Conservation (phyloP, 2,329 filamentous ascomycete genomes). For the Chlorencoelia australis region DNA sequence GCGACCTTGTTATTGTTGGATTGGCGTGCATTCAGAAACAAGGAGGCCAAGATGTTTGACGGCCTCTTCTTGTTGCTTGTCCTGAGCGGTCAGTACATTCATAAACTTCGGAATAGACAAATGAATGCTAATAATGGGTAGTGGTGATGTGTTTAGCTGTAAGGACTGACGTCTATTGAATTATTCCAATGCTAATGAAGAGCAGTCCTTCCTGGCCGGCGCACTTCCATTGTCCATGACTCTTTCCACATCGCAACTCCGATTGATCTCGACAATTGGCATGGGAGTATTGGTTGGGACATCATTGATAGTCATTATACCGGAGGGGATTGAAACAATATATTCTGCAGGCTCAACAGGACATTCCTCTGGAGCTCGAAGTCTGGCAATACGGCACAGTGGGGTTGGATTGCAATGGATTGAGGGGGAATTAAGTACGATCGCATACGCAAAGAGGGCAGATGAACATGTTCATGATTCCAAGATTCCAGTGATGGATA, state of each 20-base stretch:
- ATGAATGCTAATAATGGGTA: too few species aligned
- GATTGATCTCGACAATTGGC: constrained; percentile 83
- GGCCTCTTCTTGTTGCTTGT: constrained; percentile 28
- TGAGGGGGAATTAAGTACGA: constrained; percentile 13
- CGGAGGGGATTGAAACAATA: constrained; percentile 87
- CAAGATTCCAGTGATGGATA: background rate
- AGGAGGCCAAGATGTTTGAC: constrained; percentile 26
- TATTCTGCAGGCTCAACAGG: constrained; percentile 44
- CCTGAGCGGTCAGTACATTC: too few species aligned
- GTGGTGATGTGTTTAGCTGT: background rate
- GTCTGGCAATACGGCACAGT: constrained; percentile 6
- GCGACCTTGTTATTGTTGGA: background rate
- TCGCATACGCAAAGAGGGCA: constrained; percentile 10
- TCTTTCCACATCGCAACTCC: constrained; percentile 75
- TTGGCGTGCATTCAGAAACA: constrained; percentile 3
- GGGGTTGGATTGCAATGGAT: constrained; percentile 15
- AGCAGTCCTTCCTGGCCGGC: constrained; percentile 74
- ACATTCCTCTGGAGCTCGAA: constrained; percentile 17
- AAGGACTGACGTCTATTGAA: background rate
- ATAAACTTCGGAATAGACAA: too few species aligned
- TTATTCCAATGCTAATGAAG: background rate
- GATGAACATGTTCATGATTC: background rate
- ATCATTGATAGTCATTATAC: constrained; percentile 92
- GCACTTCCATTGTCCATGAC: constrained; percentile 82
- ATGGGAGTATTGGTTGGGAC: constrained; percentile 93